Conservation (phyloP, 371 early-diverging fungal genomes). For the Mortierella sp. region DNA sequence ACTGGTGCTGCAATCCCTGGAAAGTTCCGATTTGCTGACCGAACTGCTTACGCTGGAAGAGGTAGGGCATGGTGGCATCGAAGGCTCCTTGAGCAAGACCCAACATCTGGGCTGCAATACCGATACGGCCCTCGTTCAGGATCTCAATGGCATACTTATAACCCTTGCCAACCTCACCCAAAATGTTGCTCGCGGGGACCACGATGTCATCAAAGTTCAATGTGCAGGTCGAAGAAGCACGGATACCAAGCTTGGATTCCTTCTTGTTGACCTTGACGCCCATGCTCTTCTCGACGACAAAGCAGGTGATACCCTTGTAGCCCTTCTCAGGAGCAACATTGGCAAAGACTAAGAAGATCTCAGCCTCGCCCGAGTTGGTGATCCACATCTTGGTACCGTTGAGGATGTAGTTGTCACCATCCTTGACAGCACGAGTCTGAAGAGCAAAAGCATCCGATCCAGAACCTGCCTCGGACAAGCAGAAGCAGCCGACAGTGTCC, state of each 20-base stretch:
- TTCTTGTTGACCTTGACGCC: constrained; percentile 96
- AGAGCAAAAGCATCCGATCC: constrained; percentile 98
- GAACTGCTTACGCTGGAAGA: constrained; percentile 97
- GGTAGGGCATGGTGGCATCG: constrained; percentile 91
- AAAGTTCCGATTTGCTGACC: constrained; percentile 86
- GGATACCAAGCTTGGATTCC: constrained; percentile 97
- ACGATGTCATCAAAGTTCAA: constrained; percentile 93
- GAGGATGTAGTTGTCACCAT: constrained; percentile 91
- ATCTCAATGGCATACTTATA: constrained; percentile 99
- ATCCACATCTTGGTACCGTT: constrained; percentile 96
- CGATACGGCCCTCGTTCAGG: constrained; percentile 97
- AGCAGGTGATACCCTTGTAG: constrained; percentile 98
- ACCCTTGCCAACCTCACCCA: constrained; percentile 96
- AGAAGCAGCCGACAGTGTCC: constrained; percentile 92
- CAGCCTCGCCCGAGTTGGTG: constrained; percentile 91
- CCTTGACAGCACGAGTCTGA: constrained; percentile 89
- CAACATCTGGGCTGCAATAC: constrained; percentile 98
- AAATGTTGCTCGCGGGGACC: constrained; percentile 88
- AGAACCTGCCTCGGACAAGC: constrained; percentile 92
- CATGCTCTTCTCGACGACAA: constrained; percentile 94
- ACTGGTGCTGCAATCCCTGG: constrained; percentile 98
- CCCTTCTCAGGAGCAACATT: constrained; percentile 94
- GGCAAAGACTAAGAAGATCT: constrained; percentile 97
- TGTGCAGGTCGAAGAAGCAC: constrained; percentile 95
- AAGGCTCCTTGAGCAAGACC: constrained; percentile 96